Conservation (phyloP, 2,329 filamentous ascomycete species). For the Penicillium palitans region DNA sequence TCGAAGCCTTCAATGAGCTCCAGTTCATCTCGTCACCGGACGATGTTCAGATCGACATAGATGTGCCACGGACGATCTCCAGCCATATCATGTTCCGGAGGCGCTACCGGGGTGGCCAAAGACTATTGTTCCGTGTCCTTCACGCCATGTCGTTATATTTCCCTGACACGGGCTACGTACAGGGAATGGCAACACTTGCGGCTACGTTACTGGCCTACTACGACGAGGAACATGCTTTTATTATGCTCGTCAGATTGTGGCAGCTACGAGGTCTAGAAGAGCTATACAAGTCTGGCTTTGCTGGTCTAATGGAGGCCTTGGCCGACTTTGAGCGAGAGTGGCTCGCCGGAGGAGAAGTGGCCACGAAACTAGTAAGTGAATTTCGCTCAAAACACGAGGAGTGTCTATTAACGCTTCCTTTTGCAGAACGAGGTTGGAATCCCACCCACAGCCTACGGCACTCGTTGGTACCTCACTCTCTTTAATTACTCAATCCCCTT, state of each 20-base stretch:
- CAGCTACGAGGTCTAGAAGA: conserved; percentile 80
- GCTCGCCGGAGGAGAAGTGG: conserved; percentile 76
- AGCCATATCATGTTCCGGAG: conserved; percentile 96
- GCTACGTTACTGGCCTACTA: conserved; percentile 95
- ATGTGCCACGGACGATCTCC: conserved; percentile 92
- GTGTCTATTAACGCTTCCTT: conserved; percentile 4
- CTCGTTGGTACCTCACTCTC: conserved; percentile 93
- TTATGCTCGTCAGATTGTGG: conserved; percentile 97
- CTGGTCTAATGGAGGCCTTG: conserved; percentile 80
- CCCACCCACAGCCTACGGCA: conserved; percentile 88
- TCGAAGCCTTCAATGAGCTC: conserved; percentile 69
- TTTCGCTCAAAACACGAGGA: neutral
- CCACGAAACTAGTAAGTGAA: conserved; percentile 70
- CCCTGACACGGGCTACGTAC: conserved; percentile 88
- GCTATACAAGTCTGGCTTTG: conserved; percentile 81
- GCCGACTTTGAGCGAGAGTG: conserved; percentile 82
- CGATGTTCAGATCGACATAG: conserved; percentile 94
- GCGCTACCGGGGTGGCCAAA: conserved; percentile 87
- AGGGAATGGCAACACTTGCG: conserved; percentile 93
- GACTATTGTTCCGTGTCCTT: conserved; percentile 86
- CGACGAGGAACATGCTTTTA: conserved; percentile 89
- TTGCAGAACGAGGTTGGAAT: conserved; percentile 72
- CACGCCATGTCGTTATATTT: conserved; percentile 91
- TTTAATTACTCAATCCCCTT: conserved; percentile 98
- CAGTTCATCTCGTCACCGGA: conserved; percentile 76